Base-by-base conservation (phyloP, 805 yeast species). In the Lachancea meyersii region DNA sequence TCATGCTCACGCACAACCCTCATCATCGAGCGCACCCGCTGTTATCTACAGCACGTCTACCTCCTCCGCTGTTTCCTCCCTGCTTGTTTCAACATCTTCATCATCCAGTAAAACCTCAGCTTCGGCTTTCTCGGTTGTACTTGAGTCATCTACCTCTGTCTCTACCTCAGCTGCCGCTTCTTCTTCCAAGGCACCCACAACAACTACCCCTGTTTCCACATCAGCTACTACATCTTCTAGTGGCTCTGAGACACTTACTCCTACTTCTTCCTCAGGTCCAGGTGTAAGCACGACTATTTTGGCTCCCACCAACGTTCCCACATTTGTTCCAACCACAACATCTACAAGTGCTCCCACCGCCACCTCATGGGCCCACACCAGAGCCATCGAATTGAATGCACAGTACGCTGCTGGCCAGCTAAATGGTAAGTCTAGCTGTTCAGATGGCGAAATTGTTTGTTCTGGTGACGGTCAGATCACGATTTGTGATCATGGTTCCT, bases 401-500 rank as follows among this genome's bases (percentile, higher is more conserved):
- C 68, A 68, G 45, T 76, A 68, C 51, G 61, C 56, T 14, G 60
- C 60, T 32, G 78, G 77, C 14, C 53, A 65, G 38, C 70, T 52
- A 52, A 54, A 63, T 30, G 78, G 78, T 5, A 58, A 69, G n/a
- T 54, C 68, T 4, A 51, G 67, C 2, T 75, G 80, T 53, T 55
- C 55, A 5, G 73, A 69, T 23, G 84, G 83, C 40, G 71, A 68
- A 13, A 50, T 71, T 13, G 71, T 80, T 3, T 80, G 86, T 58
- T 55, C 72, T 20, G 54, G 69, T 5, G 63, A 65, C 49, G 84
- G 82, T 27, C 44, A 64, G 16, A 69, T 73, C 49, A 79, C 83
- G 14, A 63, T 78, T 35, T 80, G 86, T 61, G 69, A 74, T 51
- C 67, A 64, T 53, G 79, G 80, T 31, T 44, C 59, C 19, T 81